Evolutionary conservation across 208 protist genomes (phyloP).

Genomic region (Leishmania amazonensis): DNA sequence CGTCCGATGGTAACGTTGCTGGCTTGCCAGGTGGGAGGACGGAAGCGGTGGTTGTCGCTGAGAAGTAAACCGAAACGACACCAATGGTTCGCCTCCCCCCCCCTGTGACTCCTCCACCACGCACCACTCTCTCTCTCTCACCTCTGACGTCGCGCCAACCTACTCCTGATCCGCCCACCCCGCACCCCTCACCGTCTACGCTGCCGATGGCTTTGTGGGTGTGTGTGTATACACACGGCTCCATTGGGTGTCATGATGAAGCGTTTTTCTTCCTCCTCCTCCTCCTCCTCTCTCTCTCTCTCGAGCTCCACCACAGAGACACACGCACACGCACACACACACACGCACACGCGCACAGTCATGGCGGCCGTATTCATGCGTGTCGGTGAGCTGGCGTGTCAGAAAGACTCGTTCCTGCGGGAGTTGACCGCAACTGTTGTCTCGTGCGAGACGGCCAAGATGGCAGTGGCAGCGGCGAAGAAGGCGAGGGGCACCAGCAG

Average conservation of each 20-base stretch:
- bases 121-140: not conserved
- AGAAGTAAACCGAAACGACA: not conserved
- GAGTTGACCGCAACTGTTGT: conserved; percentile 65
- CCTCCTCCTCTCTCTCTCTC: not conserved
- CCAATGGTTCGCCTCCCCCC: not conserved
- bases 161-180: not conserved
- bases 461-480: conserved; percentile 9
- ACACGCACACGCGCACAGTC: not conserved
- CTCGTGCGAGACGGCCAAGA: conserved; percentile 44
- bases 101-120: not conserved
- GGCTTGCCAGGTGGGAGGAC: not conserved
- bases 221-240: not conserved
- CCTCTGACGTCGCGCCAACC: not conserved
- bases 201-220: not conserved
- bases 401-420: conserved; percentile 68
- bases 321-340: not conserved
- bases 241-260: not conserved
- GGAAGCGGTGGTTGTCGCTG: not conserved
- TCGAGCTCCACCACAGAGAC: not conserved
- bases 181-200: not conserved
- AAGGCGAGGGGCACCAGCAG: conserved; percentile 29
- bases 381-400: conserved; percentile 80
- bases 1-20: not conserved
- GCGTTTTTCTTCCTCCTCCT: not conserved
- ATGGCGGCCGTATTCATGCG: conserved; percentile 33